A percentile compares a stretch with the other conserved stretches of the same genome.
phyloP scores from a whole-genome alignment of 768 basidiomycete genomes.

The Trametes elegans region DNA sequence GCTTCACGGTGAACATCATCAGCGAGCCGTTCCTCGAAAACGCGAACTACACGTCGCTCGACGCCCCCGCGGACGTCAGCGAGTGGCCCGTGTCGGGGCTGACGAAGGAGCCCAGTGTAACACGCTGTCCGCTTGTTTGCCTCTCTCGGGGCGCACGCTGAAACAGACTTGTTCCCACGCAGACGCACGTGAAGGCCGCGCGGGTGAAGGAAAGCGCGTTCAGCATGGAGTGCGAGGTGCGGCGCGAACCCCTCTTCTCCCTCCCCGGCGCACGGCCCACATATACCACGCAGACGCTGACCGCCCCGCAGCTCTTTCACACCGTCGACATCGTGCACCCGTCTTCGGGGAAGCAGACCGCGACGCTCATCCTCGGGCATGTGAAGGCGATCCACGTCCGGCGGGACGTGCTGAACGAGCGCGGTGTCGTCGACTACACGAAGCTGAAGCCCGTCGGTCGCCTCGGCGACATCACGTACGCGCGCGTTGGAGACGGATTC shows the following conservation, averaged over 20 bases:
- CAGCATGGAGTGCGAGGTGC: conserved; percentile 46
- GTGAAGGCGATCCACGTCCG: conserved; percentile 43
- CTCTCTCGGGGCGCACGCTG: not conserved
- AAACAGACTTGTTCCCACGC: too few species aligned
- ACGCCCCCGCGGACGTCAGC: conserved; percentile 36
- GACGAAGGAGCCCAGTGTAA: conserved; percentile 38
- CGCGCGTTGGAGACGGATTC: conserved; percentile 25
- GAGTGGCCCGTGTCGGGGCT: conserved; percentile 45
- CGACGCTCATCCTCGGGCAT: conserved; percentile 36
- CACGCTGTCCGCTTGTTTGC: conserved; percentile 5
- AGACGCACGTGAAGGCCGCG: conserved; percentile 40
- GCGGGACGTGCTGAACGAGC: conserved; percentile 37
- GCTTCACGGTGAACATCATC: conserved; percentile 58
- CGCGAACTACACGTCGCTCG: conserved; percentile 38
- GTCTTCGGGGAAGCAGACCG: conserved; percentile 23
- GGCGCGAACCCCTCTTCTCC: not conserved
- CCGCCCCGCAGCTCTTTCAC: conserved; percentile 31
- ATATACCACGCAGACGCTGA: not conserved
- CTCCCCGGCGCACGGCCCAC: not conserved
- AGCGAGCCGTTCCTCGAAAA: conserved; percentile 45
- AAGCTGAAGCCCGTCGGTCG: conserved; percentile 36
- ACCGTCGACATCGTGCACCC: conserved; percentile 34
- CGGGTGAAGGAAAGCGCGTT: conserved; percentile 47
- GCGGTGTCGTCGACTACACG: conserved; percentile 35
- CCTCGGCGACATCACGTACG: conserved; percentile 41